Evolutionary conservation across 129 eudicot species (phyloP), one percentile per base, ranked within the genome.

Genomic region (Flaveria brownii): DNA sequence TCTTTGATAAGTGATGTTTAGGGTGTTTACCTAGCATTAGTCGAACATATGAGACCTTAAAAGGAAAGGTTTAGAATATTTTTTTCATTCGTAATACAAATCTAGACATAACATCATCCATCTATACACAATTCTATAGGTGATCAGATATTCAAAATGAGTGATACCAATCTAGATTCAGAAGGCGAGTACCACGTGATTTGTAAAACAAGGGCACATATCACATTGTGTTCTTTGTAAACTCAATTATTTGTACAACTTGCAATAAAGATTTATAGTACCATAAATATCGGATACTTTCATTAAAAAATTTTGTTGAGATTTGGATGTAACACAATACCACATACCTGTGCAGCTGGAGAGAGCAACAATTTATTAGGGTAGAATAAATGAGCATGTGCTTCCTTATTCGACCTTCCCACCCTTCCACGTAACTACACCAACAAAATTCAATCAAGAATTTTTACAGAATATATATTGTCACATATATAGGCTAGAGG

Each of bases 351-450:
- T 77, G 99, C 99, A 80, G 86, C 87, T 69, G 91, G 90, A 69
- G 99, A 77, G 68, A 94, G 96, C 76, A 91, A 75, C 69, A 96
- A 81, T 81, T 89, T 94, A 75, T 89, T 93, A 82, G 94, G 96
- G 84, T 91, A 94, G 77, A 86, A 89, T 41, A 94, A 83, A 83
- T 82, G 86, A 45, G 99, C 99, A 85, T 89, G 89, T 80, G 97
- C 99, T 82, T 94, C 99, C 89, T 91, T 91, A 82, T 91, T 94
- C 69, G 99, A 88, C 73, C 99, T 86, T 55, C 99, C 99, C 75
- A 91, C 99, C 78, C 99, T 91, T 84, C 97, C 97, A 68, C 97
- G 97, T 84, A 91, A 78, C 97, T 91, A 77, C 22, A 69, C 56
- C 71, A 28, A 46, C 50, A 69, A 80, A 80, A 5, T 76, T 72